phyloP scores from a whole-genome alignment of 345 rosid genomes.

The Noccaea bulbosa region DNA sequence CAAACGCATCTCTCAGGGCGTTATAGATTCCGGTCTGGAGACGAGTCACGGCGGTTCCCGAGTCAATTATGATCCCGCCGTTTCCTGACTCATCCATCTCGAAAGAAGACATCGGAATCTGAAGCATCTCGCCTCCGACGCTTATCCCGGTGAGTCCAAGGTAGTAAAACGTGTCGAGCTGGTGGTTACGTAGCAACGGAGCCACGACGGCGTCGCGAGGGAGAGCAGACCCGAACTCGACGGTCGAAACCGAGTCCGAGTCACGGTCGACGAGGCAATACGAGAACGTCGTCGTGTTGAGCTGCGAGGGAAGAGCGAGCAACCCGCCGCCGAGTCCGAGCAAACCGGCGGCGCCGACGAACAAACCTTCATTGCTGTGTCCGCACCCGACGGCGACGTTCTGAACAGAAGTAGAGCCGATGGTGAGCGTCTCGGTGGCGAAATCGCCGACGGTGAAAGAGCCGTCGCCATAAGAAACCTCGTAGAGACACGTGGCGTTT shows the following conservation, averaged over 20 bases:
- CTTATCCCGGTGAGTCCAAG: constrained; percentile 68
- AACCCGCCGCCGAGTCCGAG: constrained; percentile 90
- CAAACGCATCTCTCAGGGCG: constrained; percentile 67
- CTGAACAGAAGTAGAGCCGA: constrained; percentile 61
- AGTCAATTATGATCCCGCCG: constrained; percentile 88
- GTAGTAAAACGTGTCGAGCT: constrained; percentile 78
- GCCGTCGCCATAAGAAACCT: constrained; percentile 90
- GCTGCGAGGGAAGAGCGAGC: constrained; percentile 78
- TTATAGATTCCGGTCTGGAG: constrained; percentile 59
- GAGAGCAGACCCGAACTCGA: constrained; percentile 54
- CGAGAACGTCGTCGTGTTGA: constrained; percentile 65
- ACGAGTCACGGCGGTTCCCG: constrained; percentile 90
- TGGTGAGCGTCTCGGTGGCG: constrained; percentile 70
- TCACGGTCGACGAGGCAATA: constrained; percentile 95
- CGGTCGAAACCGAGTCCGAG: constrained; percentile 76
- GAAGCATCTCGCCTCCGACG: constrained; percentile 68
- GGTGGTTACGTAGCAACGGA: constrained; percentile 68
- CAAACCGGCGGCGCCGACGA: constrained; percentile 85
- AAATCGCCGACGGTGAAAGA: constrained; percentile 88
- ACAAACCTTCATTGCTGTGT: constrained; percentile 79
- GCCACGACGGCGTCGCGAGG: constrained; percentile 61
- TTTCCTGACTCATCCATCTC: constrained; percentile 65
- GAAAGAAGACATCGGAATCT: constrained; percentile 58
- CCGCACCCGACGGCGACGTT: constrained; percentile 86
- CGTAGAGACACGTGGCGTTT: constrained; percentile 72